Evolutionary conservation across 768 basidiomycete species (phyloP), one percentile per base, ranked within the genome.

Genomic region (Tricholoma furcatifolium): DNA sequence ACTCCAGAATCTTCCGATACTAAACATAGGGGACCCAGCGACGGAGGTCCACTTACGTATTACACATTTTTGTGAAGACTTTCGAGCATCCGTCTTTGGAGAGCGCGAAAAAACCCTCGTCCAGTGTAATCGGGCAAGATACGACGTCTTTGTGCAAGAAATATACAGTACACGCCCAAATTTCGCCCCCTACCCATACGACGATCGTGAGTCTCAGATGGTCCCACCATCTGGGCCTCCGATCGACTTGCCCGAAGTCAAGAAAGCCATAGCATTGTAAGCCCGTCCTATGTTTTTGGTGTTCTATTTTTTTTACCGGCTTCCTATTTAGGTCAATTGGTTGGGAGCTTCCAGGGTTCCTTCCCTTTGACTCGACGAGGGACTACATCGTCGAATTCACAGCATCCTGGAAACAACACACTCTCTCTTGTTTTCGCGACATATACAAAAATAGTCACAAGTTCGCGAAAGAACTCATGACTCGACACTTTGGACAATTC

Each of bases 1-100:
- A 1, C 59, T 84, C 4, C 54, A 55, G 0, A 38, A 51, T 14
- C 72, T 85, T 4, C 84, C 85, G 0, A 57, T 63, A 0, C 65
- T 65, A 0, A 59, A 73, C 10, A 64, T 62, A 2, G 57, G 54
- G 7, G 74, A 82, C 27, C 74, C 81, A 0, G 65, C 73, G 2
- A 70, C 74, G 1, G 79, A 82, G 56, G 67, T 85, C 1, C 66
- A 78, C 2, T 59, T 62, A 3, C 71, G 72, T 8, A 66, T 84
- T 36, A 75, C 66, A 0, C 59, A 58, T 0, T 85, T 87, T 53
- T 80, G 74, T 50, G 59, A 65, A 17, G 74, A 66, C 2, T 67
- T 77, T 40, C 65, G 59, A 8, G 56, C 59, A 2, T 55, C 54
- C 1, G 70, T 76, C 18, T 58, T 63, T 4, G 79, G 75, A 1